Evolutionary conservation across 495 filamentous ascomycete species (phyloP).

Genomic region (Penicillium subrubescens): DNA sequence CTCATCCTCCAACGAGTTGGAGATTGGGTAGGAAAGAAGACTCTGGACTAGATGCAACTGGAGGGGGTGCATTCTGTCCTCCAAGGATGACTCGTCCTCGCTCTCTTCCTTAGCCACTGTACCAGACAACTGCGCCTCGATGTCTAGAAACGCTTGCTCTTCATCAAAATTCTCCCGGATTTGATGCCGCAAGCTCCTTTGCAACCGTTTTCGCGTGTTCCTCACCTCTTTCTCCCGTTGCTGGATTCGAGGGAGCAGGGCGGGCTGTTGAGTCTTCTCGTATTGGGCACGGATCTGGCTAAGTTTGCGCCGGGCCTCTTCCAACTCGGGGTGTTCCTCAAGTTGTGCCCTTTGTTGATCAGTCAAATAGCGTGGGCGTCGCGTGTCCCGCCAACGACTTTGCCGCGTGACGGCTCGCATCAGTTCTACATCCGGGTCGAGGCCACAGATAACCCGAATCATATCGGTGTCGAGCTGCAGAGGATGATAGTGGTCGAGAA

Average conservation of each 20-base stretch:
- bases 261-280: constrained; percentile 6
- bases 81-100: constrained; percentile 3
- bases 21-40: constrained; percentile 17
- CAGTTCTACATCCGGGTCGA: neutral
- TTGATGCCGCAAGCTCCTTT: constrained; percentile 6
- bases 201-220: constrained; percentile 14
- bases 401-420: neutral
- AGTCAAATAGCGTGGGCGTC: neutral
- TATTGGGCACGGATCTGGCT: neutral
- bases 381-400: neutral
- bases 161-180: constrained; percentile 14
- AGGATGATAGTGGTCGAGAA: neutral
- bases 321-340: neutral
- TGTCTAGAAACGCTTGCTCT: constrained; percentile 18
- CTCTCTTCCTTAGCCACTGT: constrained; percentile 5
- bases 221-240: constrained; percentile 10
- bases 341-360: neutral
- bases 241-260: constrained; percentile 1
- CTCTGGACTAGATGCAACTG: constrained; percentile 15
- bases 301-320: neutral
- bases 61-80: constrained; percentile 15
- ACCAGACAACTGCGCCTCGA: constrained; percentile 13
- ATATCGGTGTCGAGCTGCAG: neutral
- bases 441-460: neutral
- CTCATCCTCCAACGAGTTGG: constrained; percentile 21